A percentile compares a stretch with the other conserved stretches of the same genome.
Evolutionary conservation across 2,329 filamentous ascomycete species (phyloP).

Genomic region (Penicillium sp.): DNA sequence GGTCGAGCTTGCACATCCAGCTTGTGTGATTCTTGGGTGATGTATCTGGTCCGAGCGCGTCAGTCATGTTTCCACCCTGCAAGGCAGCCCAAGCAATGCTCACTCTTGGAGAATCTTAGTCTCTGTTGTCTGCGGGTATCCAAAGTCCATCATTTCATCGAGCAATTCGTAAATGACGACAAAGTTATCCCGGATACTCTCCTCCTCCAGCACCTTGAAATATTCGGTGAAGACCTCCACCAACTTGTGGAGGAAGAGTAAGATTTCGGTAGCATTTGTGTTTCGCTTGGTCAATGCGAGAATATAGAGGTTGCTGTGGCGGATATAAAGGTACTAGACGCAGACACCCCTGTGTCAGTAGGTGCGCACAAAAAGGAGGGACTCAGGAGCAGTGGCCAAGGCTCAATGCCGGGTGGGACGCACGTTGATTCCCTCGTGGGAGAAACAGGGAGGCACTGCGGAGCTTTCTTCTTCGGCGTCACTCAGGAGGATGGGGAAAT

Average conservation of each 20-base stretch:
- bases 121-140: slow-evolving; percentile 97
- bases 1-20: slow-evolving; percentile 94
- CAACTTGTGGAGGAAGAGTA: slow-evolving; percentile 96
- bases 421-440: slow-evolving; percentile 97
- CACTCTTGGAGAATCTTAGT: slow-evolving; percentile 95
- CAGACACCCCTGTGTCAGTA: slow-evolving; percentile 11
- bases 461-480: slow-evolving; percentile 99
- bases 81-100: slow-evolving; percentile 15
- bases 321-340: slow-evolving; percentile 90
- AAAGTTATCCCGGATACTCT: slow-evolving; percentile 98
- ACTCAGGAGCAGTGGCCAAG: slow-evolving; percentile 8
- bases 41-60: slow-evolving; percentile 60
- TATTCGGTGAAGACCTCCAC: slow-evolving; percentile 99
- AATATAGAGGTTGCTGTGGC: slow-evolving; percentile 98
- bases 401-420: slow-evolving; percentile 37
- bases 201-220: slow-evolving; percentile 98
- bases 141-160: slow-evolving; percentile 99
- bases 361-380: slow-evolving; percentile 16
- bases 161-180: slow-evolving; percentile 98
- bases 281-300: slow-evolving; percentile 98
- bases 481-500: slow-evolving; percentile 91
- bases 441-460: slow-evolving; percentile 95
- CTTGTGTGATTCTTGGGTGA: slow-evolving; percentile 98
- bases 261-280: slow-evolving; percentile 96
- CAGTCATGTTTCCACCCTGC: neutral